Conservation (phyloP, 2,329 filamentous ascomycete species). For the Trichophyton mentagrophytes region DNA sequence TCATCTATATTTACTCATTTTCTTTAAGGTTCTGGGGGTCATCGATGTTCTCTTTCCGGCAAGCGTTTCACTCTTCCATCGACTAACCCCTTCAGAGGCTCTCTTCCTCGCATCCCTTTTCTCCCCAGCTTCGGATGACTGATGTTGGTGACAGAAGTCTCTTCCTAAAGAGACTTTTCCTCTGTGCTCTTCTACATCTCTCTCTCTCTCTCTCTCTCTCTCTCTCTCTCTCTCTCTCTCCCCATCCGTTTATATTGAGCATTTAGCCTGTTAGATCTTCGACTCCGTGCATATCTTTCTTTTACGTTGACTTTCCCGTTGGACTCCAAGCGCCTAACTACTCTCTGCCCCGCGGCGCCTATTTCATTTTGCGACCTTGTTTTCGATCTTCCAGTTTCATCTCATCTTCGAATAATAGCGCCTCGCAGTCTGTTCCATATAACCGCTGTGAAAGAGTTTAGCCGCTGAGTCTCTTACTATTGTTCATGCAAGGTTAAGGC, state of each 20-base stretch:
- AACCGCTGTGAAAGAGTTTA: neutral
- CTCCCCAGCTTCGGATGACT: neutral
- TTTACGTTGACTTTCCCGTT: neutral
- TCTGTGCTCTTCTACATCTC: neutral
- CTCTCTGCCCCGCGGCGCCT: conserved; percentile 5
- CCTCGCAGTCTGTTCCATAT: neutral
- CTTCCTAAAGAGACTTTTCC: neutral
- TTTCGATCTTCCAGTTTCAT: conserved; percentile 2
- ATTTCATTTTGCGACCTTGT: neutral
- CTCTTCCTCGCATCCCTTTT: neutral
- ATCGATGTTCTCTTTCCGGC: neutral
- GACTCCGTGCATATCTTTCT: neutral
- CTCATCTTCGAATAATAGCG: neutral
- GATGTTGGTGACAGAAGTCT: neutral
- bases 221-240: neutral
- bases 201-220: too few species aligned
- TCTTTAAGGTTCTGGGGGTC: neutral
- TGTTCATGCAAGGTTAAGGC: conserved; percentile 4
- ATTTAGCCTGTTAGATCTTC: neutral
- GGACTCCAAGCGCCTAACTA: neutral
- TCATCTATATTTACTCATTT: neutral
- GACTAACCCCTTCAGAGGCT: neutral
- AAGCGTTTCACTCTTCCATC: neutral
- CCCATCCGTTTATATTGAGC: neutral
- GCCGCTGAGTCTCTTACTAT: neutral